phyloP scores from a whole-genome alignment of 352 stramenopile species.

The Pythium phragmitis region DNA sequence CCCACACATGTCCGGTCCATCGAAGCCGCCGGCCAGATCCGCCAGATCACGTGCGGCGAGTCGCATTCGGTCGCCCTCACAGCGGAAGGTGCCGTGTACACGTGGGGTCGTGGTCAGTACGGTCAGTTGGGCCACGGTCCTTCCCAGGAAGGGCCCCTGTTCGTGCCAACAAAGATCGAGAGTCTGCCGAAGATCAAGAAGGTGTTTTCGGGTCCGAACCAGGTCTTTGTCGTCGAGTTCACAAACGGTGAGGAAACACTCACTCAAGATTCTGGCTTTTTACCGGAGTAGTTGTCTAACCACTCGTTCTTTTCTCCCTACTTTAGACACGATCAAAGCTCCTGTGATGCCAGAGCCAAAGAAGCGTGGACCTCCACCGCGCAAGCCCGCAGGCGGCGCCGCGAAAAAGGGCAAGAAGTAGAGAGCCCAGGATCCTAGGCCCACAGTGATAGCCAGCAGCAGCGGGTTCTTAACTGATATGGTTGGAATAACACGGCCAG shows the following conservation, averaged over 20 bases:
- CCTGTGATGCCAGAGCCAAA: constrained; percentile 26
- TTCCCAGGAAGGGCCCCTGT: constrained; percentile 31
- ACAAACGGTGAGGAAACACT: constrained; percentile 42
- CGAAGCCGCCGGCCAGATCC: constrained; percentile 10
- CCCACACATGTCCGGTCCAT: constrained; percentile 18
- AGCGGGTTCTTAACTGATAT: constrained; percentile 14
- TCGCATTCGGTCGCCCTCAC: constrained; percentile 68
- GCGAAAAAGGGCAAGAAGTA: constrained; percentile 36
- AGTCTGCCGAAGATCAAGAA: constrained; percentile 60
- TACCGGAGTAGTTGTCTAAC: not conserved
- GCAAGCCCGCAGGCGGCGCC: constrained; percentile 17
- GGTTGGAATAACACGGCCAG: not conserved
- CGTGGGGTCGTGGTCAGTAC: constrained; percentile 72
- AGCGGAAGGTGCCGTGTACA: constrained; percentile 50
- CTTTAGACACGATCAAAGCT: constrained; percentile 51
- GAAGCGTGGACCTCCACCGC: constrained; percentile 28
- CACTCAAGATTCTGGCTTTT: not conserved
- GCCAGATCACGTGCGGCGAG: constrained; percentile 42
- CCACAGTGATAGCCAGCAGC: not conserved
- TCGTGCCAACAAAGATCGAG: constrained; percentile 52
- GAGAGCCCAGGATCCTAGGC: not conserved
- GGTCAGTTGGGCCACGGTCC: constrained; percentile 66
- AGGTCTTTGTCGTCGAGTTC: constrained; percentile 78
- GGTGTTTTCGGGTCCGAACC: constrained; percentile 63
- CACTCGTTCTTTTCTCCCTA: not conserved